Conservation (phyloP, 768 basidiomycete genomes). For the Kwoniella bestiolae region DNA sequence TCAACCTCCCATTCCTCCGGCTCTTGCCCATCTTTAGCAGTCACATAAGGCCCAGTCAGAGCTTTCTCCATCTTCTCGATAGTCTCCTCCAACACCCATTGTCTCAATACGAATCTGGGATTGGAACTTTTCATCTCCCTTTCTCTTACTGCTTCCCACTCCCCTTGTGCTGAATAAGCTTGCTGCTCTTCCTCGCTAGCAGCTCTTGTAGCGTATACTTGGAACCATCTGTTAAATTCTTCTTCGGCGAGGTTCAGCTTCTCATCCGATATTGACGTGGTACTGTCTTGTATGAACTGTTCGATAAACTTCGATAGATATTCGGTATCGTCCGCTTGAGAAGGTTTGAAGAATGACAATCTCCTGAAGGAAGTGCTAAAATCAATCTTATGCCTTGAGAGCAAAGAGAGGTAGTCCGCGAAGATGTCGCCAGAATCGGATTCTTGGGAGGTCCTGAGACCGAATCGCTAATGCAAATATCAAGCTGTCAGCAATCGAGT, state of each 20-base stretch:
- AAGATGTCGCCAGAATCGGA: constrained; percentile 69
- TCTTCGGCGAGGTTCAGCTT: constrained; percentile 59
- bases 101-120: constrained; percentile 88
- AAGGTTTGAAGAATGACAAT: constrained; percentile 68
- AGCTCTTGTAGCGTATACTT: constrained; percentile 67
- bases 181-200: constrained; percentile 60
- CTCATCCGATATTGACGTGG: constrained; percentile 51
- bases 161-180: constrained; percentile 48
- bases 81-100: constrained; percentile 95
- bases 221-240: constrained; percentile 70
- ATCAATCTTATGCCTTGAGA: constrained; percentile 78
- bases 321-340: constrained; percentile 17
- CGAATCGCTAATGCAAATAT: constrained; percentile 67
- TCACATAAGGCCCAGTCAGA: constrained; percentile 11
- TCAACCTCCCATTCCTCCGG: constrained; percentile 20
- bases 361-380: constrained; percentile 83
- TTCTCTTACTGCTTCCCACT: constrained; percentile 37
- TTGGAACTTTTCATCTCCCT: constrained; percentile 66
- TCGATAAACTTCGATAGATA: constrained; percentile 54
- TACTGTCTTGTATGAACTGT: constrained; percentile 59
- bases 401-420: constrained; percentile 72
- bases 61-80: constrained; percentile 70
- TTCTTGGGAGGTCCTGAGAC: constrained; percentile 65
- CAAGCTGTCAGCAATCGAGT: constrained; percentile 11
- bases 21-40: constrained; percentile 16